phyloP scores from a whole-genome alignment of 148 eudicot genomes.

The Simmondsia chinensis region DNA sequence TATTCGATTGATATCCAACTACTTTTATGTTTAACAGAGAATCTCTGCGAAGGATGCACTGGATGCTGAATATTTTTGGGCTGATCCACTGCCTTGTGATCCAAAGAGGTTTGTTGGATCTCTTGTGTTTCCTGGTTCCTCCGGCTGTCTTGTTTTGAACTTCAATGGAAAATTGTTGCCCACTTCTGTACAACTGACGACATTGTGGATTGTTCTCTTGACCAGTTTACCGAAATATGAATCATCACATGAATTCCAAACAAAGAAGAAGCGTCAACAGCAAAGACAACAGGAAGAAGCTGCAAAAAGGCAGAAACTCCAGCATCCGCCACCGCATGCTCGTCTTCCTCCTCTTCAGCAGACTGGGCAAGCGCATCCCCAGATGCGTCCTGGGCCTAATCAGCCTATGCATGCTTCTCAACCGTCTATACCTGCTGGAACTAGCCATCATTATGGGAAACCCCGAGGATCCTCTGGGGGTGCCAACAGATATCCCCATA shows the following conservation, averaged over 20 bases:
- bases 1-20: too few species aligned
- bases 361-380: conserved; percentile 49
- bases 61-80: conserved; percentile 93
- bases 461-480: conserved; percentile 60
- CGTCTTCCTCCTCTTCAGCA: conserved; percentile 71
- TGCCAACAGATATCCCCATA: conserved; percentile 50
- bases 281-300: conserved; percentile 75
- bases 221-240: conserved; percentile 75
- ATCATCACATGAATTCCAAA: conserved; percentile 80
- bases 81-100: conserved; percentile 89
- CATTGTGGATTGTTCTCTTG: background rate
- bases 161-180: too few species aligned
- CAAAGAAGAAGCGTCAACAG: conserved; percentile 81
- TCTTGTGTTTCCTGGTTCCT: background rate
- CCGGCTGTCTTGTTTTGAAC: too few species aligned
- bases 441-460: conserved; percentile 62
- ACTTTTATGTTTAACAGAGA: too few species aligned
- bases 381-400: conserved; percentile 45
- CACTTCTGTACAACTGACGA: too few species aligned
- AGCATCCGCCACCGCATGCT: conserved; percentile 63
- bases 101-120: conserved; percentile 54
- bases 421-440: conserved; percentile 39
- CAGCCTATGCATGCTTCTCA: conserved; percentile 56
- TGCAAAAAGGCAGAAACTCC: conserved; percentile 68
- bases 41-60: conserved; percentile 83